Conservation (phyloP, 495 filamentous ascomycete genomes). For the Aspergillus conjunctus region DNA sequence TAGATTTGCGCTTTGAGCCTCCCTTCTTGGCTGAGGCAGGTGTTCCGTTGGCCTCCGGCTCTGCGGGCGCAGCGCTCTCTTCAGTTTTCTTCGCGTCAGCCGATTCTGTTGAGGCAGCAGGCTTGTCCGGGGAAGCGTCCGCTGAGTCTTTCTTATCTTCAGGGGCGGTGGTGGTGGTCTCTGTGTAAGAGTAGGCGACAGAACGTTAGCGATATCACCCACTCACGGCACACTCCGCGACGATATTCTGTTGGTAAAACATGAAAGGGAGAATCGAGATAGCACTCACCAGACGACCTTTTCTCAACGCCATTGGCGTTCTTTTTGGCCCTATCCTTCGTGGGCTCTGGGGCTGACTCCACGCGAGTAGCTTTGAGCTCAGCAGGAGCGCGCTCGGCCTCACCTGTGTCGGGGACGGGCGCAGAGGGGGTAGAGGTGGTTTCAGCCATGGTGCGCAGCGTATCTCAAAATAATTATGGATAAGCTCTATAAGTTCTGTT, state of each 20-base stretch:
- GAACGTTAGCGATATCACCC: slow-evolving; percentile 30
- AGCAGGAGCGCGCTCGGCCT: slow-evolving; percentile 38
- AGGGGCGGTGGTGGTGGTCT: slow-evolving; percentile 26
- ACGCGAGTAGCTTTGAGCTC: slow-evolving; percentile 30
- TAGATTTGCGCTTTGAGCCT: slow-evolving; percentile 65
- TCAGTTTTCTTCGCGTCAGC: slow-evolving; percentile 39
- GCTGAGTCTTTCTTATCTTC: slow-evolving; percentile 37
- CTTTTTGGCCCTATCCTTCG: slow-evolving; percentile 36
- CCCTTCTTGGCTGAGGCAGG: slow-evolving; percentile 49
- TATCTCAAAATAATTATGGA: slow-evolving; percentile 18
- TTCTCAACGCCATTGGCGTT: slow-evolving; percentile 35
- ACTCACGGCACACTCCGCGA: slow-evolving; percentile 4
- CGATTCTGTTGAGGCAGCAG: slow-evolving; percentile 29
- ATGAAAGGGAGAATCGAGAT: slow-evolving; percentile 6
- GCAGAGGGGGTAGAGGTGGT: slow-evolving; percentile 40
- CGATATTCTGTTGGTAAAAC: background rate
- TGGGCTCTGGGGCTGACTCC: slow-evolving; percentile 26
- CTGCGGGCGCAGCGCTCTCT: slow-evolving; percentile 28
- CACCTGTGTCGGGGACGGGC: slow-evolving; percentile 35
- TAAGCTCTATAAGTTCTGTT: slow-evolving; percentile 13
- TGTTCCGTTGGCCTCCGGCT: slow-evolving; percentile 47
- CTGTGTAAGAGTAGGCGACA: slow-evolving; percentile 19
- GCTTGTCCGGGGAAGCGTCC: slow-evolving; percentile 32
- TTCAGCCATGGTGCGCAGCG: slow-evolving; percentile 47
- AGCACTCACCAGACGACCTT: slow-evolving; percentile 39